These are phyloP conservation scores for Ophiosphaerella narmari DNA, from an alignment of 2,329 filamentous ascomycete genomes.

Conservation along the genomic window DNA sequence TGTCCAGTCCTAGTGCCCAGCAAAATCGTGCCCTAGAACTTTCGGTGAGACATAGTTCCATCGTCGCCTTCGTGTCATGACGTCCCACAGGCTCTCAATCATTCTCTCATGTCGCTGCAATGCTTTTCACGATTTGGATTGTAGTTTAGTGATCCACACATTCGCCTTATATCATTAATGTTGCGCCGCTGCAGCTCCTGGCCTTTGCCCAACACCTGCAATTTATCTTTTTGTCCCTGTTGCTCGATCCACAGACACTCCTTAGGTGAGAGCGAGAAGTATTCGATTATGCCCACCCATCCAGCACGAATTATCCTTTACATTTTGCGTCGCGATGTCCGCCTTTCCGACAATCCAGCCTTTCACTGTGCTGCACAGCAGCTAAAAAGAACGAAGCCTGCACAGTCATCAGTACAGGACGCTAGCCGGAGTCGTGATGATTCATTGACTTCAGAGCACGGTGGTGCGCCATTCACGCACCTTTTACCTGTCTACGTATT, in stretches of 20 bases:
- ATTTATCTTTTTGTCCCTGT: constrained; percentile 29
- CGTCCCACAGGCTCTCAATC: constrained; percentile 19
- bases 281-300: constrained; percentile 25
- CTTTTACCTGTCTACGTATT: constrained; percentile 71
- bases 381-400: constrained; percentile 10
- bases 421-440: constrained; percentile 46
- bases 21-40: constrained; percentile 25
- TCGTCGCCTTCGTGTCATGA: constrained; percentile 29
- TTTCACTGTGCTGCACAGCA: constrained; percentile 60
- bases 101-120: constrained; percentile 21
- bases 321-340: constrained; percentile 72
- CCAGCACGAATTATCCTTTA: constrained; percentile 65
- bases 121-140: constrained; percentile 18
- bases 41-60: constrained; percentile 22
- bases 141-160: constrained; percentile 16
- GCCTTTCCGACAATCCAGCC: constrained; percentile 75
- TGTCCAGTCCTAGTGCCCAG: constrained; percentile 24
- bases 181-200: constrained; percentile 39
- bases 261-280: constrained; percentile 13
- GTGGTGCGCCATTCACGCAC: constrained; percentile 51
- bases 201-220: constrained; percentile 35
- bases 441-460: constrained; percentile 28
- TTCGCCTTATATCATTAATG: constrained; percentile 30
- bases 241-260: constrained; percentile 23
- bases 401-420: constrained; percentile 6